phyloP scores from a whole-genome alignment of 495 filamentous ascomycete species.

The Penicillium odoratum region DNA sequence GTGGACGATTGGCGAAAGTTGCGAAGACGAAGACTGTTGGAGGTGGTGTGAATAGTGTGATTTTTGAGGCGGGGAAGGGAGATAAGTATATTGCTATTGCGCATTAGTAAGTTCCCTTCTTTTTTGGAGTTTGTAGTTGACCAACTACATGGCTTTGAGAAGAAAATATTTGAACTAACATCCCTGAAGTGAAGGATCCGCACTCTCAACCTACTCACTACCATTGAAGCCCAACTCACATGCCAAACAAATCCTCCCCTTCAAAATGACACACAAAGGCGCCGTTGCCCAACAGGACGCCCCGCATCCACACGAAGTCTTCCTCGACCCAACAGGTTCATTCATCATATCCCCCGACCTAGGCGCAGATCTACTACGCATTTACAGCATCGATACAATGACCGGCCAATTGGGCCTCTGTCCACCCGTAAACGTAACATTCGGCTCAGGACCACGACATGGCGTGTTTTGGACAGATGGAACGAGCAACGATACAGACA shows the following conservation, averaged over 20 bases:
- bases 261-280: conserved; percentile 50
- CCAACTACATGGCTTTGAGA: not conserved
- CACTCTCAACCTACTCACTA: conserved; percentile 39
- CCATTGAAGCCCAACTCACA: conserved; percentile 24
- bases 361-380: conserved; percentile 66
- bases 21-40: conserved; percentile 28
- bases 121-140: not conserved
- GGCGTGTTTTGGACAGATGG: conserved; percentile 53
- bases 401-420: conserved; percentile 33
- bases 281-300: conserved; percentile 58
- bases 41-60: conserved; percentile 41
- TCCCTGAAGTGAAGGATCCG: conserved; percentile 29
- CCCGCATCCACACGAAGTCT: conserved; percentile 68
- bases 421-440: conserved; percentile 28
- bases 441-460: conserved; percentile 68
- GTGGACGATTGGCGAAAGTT: conserved; percentile 30
- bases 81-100: conserved; percentile 42
- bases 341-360: conserved; percentile 71
- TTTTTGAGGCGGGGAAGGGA: conserved; percentile 33
- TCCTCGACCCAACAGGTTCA: conserved; percentile 66
- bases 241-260: conserved; percentile 51
- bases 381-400: conserved; percentile 55
- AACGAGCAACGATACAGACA: conserved; percentile 6
- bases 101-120: conserved; percentile 41
- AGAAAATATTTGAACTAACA: conserved; percentile 11